These are phyloP conservation scores for Chlamydomonas reinhardtii DNA, from an alignment of 163 green algal species.

Conservation along the genomic window DNA sequence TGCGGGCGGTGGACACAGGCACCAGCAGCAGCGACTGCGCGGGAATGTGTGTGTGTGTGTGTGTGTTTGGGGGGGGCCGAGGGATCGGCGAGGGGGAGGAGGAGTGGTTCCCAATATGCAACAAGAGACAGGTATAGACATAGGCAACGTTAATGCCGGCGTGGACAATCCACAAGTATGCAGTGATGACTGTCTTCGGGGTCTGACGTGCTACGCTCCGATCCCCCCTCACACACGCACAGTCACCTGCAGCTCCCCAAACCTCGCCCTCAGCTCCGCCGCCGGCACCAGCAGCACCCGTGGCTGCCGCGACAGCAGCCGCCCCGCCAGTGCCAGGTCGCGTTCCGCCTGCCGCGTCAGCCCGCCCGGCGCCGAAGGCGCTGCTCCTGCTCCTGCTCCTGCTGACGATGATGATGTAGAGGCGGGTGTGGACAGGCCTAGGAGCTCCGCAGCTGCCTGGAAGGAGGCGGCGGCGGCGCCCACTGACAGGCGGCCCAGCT, in stretches of 20 bases:
- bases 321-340: neutral
- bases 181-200: too few relatives aligned
- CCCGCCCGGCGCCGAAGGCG: too few relatives aligned
- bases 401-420: neutral
- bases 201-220: too few relatives aligned
- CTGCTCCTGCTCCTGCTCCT: neutral
- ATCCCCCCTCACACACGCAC: too few relatives aligned
- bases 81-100: too few relatives aligned
- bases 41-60: too few relatives aligned
- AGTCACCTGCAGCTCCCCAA: conserved; percentile 41
- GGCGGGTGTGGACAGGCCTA: neutral
- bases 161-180: too few relatives aligned
- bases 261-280: conserved; percentile 20
- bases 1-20: neutral
- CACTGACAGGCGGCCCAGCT: neutral
- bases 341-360: neutral
- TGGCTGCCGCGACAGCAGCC: conserved; percentile 1
- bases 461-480: conserved; percentile 4
- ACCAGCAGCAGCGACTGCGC: conserved; percentile 16
- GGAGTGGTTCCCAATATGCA: too few relatives aligned
- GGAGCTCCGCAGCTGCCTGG: neutral
- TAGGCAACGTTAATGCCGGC: too few relatives aligned
- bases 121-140: too few relatives aligned
- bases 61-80: neutral
- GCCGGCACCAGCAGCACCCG: conserved; percentile 28